Evolutionary conservation across 495 filamentous ascomycete species (phyloP), one percentile per base, ranked within the genome.

Genomic region (Penicillium robsamsonii): DNA sequence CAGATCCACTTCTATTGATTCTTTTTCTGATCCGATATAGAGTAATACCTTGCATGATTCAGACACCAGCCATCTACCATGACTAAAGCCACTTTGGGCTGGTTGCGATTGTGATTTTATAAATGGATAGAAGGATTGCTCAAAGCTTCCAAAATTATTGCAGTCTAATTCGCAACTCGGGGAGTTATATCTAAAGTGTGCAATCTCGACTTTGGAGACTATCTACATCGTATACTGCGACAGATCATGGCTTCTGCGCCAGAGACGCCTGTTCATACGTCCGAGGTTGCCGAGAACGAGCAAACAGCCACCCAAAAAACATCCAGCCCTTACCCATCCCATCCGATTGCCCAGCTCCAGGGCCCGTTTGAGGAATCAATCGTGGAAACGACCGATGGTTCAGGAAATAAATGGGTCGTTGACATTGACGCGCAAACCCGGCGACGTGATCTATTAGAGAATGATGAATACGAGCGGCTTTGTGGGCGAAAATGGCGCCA

Each of bases 291-390:
- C 9, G 22, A 27, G n/a, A 31, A 17, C 4, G 22, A 17, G 33
- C 53, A 20, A 38, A 5, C 22, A 1, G 25, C 7, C 35, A 38
- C 35, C 7, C 35, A 17, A 1, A 38, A 9, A 8, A 17, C 2
- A 24, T 6, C 29, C 51, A 75, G 20, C 47, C 20, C 22, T 20
- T 76, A 78, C 12, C 88, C 89, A 9, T 67, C 76, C 17, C 91
- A 96, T 71, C 94, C 94, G 2, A 88, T 98, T 53, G 71, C 85
- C 15, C 83, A 84, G 48, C 88, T 98, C 80, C 94, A 97, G 65
- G 89, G 84, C 46, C 90, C 94, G 46, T 97, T 97, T 65, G 88
- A 93, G 65, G 94, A 98, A 71, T 96, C 92, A 3, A 87, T 98
- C 50, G 59, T 82, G 25, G 92, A 96, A 63, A 84, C 87, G 20